These are phyloP conservation scores for Dothideomycetidae sp. DNA, from an alignment of 2,329 filamentous ascomycete genomes.

Conservation along the genomic window DNA sequence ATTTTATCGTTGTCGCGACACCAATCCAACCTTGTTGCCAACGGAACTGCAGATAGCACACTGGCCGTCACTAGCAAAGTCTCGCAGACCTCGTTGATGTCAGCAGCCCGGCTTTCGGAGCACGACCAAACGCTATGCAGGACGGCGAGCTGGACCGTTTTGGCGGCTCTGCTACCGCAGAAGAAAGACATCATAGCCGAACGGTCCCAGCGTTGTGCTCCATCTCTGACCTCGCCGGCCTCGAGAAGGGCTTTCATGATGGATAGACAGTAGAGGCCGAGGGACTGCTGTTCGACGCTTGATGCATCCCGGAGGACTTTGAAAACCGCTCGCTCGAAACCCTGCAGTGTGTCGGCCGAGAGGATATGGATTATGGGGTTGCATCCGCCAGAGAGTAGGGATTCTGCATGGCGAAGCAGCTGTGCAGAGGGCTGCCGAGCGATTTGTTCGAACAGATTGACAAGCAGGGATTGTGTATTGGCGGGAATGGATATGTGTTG, in stretches of 20 bases:
- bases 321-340: conserved; percentile 21
- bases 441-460: conserved; percentile 20
- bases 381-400: conserved; percentile 21
- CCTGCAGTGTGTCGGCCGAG: conserved; percentile 15
- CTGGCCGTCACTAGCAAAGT: conserved; percentile 18
- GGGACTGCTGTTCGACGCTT: conserved; percentile 17
- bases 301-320: conserved; percentile 18
- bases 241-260: conserved; percentile 22
- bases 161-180: conserved; percentile 19
- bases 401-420: conserved; percentile 20
- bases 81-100: conserved; percentile 15
- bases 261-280: conserved; percentile 24
- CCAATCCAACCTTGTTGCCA: conserved; percentile 19
- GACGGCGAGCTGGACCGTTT: conserved; percentile 22
- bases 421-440: conserved; percentile 16
- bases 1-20: conserved; percentile 18
- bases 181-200: conserved; percentile 23
- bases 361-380: conserved; percentile 19
- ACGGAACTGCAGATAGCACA: conserved; percentile 18
- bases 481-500: conserved; percentile 19
- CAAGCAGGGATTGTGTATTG: conserved; percentile 20
- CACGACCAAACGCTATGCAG: conserved; percentile 21
- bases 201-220: conserved; percentile 16
- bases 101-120: conserved; percentile 12
- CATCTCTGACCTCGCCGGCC: conserved; percentile 1